Evolutionary conservation across 2,329 filamentous ascomycete species (phyloP).

Genomic region (Incumbomyces delicatus): DNA sequence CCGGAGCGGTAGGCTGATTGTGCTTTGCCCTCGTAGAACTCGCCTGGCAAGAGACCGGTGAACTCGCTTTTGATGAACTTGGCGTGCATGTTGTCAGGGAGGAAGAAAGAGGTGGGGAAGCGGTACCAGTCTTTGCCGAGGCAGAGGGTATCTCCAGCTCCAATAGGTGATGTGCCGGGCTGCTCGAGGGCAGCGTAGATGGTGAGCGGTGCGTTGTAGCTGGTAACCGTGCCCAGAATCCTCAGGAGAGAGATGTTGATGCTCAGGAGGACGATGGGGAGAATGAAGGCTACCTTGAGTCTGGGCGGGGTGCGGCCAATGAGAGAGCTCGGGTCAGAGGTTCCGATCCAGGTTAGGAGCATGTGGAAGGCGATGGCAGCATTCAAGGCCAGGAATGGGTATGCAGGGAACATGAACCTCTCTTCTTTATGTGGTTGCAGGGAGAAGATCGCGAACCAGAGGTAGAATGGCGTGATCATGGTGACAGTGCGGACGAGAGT

Average conservation of each 20-base stretch:
- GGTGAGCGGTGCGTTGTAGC: conserved; percentile 72
- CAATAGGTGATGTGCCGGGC: conserved; percentile 40
- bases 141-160: conserved; percentile 63
- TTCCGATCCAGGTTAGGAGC: conserved; percentile 63
- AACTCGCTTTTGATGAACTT: conserved; percentile 92
- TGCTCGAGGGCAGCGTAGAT: conserved; percentile 38
- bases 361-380: conserved; percentile 78
- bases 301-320: conserved; percentile 62
- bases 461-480: conserved; percentile 77
- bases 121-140: conserved; percentile 98
- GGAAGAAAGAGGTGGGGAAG: conserved; percentile 85
- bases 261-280: conserved; percentile 46
- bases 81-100: conserved; percentile 71
- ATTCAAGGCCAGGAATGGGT: conserved; percentile 82
- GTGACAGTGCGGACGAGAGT: conserved; percentile 66
- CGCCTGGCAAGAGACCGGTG: conserved; percentile 74
- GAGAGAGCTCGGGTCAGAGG: conserved; percentile 55
- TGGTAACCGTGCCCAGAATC: conserved; percentile 65
- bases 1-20: conserved; percentile 58
- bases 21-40: conserved; percentile 57
- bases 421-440: conserved; percentile 95
- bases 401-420: conserved; percentile 95
- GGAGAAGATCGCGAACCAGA: conserved; percentile 89
- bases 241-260: conserved; percentile 60
- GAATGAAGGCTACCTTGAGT: conserved; percentile 52